These are phyloP conservation scores for Echinosophora koreensis DNA, from an alignment of 306 rosid genomes.

Conservation along the genomic window DNA sequence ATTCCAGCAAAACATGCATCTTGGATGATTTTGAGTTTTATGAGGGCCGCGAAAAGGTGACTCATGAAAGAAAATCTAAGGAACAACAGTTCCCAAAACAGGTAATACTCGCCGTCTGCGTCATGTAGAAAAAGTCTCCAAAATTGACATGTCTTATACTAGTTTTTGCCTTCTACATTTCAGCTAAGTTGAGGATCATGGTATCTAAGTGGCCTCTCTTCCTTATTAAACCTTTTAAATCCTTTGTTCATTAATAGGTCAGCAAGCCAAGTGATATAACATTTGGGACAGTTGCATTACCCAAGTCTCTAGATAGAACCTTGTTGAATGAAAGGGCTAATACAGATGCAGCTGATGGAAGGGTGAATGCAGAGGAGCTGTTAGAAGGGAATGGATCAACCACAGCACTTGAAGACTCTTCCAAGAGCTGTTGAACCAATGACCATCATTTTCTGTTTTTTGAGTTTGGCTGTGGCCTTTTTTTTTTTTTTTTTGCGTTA, in stretches of 20 bases:
- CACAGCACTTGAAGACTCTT: conserved; percentile 48
- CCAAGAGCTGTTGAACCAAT: conserved; percentile 41
- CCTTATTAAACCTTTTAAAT: neutral
- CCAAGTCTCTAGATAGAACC: conserved; percentile 49
- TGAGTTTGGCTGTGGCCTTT: neutral
- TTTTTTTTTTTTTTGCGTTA: neutral
- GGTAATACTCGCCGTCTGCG: conserved; percentile 38
- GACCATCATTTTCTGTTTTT: conserved; percentile 16
- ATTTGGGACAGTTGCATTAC: conserved; percentile 42
- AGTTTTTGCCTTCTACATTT: neutral
- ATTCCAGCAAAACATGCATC: conserved; percentile 55
- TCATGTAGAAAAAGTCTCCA: neutral
- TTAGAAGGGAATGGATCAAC: conserved; percentile 44
- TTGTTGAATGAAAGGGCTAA: conserved; percentile 38
- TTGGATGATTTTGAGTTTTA: conserved; percentile 68
- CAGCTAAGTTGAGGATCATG: conserved; percentile 10
- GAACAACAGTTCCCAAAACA: conserved; percentile 50
- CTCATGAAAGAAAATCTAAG: conserved; percentile 53
- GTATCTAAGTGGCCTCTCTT: neutral
- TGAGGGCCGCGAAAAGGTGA: conserved; percentile 51
- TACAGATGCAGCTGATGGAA: conserved; percentile 42
- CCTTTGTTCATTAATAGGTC: conserved; percentile 35
- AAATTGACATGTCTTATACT: neutral
- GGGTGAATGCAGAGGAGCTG: conserved; percentile 35
- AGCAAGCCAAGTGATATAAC: conserved; percentile 41